Evolutionary conservation across 768 basidiomycete species (phyloP).

Genomic region (Tylopilus rubrobrunneus): DNA sequence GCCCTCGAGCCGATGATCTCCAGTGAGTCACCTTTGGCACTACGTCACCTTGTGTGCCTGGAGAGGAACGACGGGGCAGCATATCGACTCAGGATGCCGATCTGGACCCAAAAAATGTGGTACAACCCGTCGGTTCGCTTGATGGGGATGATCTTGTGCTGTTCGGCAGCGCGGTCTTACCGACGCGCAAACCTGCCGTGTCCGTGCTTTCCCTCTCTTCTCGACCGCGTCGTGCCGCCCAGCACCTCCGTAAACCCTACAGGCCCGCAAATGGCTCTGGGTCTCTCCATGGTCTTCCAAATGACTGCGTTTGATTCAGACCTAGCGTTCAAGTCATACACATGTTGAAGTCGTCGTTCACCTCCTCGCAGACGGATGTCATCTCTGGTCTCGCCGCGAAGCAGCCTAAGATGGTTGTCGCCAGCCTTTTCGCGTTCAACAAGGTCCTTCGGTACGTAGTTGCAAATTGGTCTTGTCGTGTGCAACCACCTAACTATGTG

Average conservation of each 20-base stretch:
- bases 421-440: conserved; percentile 50
- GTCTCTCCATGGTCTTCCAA: conserved; percentile 77
- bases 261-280: conserved; percentile 67
- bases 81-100: conserved; percentile 53
- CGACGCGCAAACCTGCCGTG: conserved; percentile 30
- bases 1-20: conserved; percentile 28
- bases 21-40: conserved; percentile 44
- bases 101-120: conserved; percentile 46
- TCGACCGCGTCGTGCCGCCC: conserved; percentile 33
- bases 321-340: conserved; percentile 88
- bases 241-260: conserved; percentile 34
- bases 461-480: background rate
- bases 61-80: conserved; percentile 40
- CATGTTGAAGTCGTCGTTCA: conserved; percentile 34
- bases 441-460: conserved; percentile 75
- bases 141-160: conserved; percentile 35
- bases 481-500: background rate
- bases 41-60: conserved; percentile 15
- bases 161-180: conserved; percentile 27
- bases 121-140: conserved; percentile 34
- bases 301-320: conserved; percentile 90
- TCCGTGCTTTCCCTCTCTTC: conserved; percentile 37
- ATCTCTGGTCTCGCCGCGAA: too few relatives aligned
- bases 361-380: too few relatives aligned
- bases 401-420: too few relatives aligned